phyloP scores from a whole-genome alignment of 1,284 basidiomycete species.

The Mycocalia duriaeana region DNA sequence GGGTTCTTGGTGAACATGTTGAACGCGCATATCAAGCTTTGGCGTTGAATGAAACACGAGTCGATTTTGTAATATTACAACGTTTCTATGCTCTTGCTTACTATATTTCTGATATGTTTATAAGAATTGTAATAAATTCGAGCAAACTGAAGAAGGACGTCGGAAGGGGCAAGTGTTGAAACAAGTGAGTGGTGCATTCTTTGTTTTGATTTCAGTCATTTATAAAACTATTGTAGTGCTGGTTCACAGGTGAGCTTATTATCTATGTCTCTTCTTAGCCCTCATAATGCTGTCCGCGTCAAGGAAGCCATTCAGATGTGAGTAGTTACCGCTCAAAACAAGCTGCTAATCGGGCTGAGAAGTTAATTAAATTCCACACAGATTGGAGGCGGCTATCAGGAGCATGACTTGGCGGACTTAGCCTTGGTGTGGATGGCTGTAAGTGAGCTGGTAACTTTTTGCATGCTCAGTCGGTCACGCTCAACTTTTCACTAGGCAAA shows the following conservation, averaged over 20 bases:
- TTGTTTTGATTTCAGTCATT: neutral
- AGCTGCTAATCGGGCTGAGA: neutral
- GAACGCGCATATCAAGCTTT: slow-evolving; percentile 62
- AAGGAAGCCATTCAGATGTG: slow-evolving; percentile 62
- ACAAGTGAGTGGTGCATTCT: slow-evolving; percentile 37
- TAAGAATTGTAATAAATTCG: slow-evolving; percentile 59
- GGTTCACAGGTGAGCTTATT: slow-evolving; percentile 52
- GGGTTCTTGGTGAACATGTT: slow-evolving; percentile 54
- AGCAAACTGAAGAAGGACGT: slow-evolving; percentile 49
- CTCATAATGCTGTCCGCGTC: neutral
- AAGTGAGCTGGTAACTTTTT: slow-evolving; percentile 14
- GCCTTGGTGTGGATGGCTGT: slow-evolving; percentile 67
- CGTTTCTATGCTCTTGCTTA: neutral
- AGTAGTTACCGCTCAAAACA: slow-evolving; percentile 7
- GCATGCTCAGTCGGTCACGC: neutral
- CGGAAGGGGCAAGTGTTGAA: slow-evolving; percentile 54
- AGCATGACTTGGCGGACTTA: slow-evolving; percentile 65
- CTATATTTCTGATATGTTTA: neutral
- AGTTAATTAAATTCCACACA: slow-evolving; percentile 20
- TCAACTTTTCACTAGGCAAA: slow-evolving; percentile 39
- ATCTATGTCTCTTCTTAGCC: too few species aligned
- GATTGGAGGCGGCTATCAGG: slow-evolving; percentile 65
- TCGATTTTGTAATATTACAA: slow-evolving; percentile 60
- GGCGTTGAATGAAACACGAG: slow-evolving; percentile 59
- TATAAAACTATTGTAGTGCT: slow-evolving; percentile 39